Conservation (phyloP, 805 yeast genomes). For the Kuraishia hungarica region DNA sequence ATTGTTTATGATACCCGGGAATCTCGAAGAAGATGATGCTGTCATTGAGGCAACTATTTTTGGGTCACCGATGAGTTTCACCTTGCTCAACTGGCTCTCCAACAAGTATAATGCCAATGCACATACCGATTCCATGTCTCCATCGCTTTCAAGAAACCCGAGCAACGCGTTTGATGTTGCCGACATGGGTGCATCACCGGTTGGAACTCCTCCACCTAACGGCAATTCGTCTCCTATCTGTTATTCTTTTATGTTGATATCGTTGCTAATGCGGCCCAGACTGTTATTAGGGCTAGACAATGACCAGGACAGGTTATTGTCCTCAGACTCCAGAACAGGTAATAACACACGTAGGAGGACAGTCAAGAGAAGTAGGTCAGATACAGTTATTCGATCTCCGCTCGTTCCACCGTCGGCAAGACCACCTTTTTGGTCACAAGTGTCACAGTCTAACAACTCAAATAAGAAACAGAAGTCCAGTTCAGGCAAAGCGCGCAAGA, state of each 20-base stretch:
- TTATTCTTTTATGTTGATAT: neutral
- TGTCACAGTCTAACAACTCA: neutral
- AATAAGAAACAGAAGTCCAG: neutral
- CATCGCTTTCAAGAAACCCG: neutral
- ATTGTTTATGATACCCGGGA: constrained; percentile 21
- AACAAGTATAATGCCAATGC: constrained; percentile 5
- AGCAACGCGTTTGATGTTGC: neutral
- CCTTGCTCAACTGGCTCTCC: constrained; percentile 4
- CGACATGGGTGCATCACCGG: neutral
- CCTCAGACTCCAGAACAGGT: neutral
- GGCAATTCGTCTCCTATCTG: neutral
- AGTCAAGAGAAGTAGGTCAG: neutral
- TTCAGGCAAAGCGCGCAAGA: neutral
- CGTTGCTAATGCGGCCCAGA: neutral
- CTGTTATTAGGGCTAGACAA: neutral
- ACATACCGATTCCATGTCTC: neutral
- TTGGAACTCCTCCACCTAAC: neutral
- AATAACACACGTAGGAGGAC: neutral
- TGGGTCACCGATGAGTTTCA: constrained; percentile 3
- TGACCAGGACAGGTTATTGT: neutral
- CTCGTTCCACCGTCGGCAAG: neutral
- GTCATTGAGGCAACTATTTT: neutral
- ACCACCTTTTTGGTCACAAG: neutral
- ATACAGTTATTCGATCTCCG: neutral
- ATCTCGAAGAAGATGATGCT: constrained; percentile 14